Percentiles rank a stretch among this genome's conserved stretches.
Evolutionary conservation across 1,284 basidiomycete genomes (phyloP).

Genomic region (Malassezia sympodialis): DNA sequence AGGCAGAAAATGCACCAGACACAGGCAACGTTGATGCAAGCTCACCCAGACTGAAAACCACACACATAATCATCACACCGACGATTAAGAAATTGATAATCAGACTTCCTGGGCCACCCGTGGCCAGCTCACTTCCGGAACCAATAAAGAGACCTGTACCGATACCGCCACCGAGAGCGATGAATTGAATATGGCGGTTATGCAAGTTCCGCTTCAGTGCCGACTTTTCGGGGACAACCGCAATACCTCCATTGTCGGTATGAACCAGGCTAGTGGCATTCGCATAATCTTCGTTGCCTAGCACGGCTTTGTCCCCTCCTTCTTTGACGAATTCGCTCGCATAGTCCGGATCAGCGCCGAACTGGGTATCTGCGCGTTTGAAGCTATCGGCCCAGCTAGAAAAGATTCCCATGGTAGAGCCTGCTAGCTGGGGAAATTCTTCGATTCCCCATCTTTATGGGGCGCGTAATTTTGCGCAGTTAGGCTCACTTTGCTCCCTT

Average conservation of each 20-base stretch:
- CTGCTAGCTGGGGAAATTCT: neutral
- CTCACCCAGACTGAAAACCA: slow-evolving; percentile 46
- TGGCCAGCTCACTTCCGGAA: slow-evolving; percentile 50
- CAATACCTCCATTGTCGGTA: slow-evolving; percentile 9
- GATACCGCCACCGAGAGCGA: slow-evolving; percentile 54
- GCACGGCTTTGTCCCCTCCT: slow-evolving; percentile 7
- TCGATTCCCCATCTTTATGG: neutral
- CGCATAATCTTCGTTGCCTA: slow-evolving; percentile 13
- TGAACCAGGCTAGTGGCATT: slow-evolving; percentile 10
- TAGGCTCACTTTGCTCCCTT: neutral
- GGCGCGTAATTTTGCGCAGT: neutral
- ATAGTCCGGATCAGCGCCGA: slow-evolving; percentile 9
- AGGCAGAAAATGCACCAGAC: slow-evolving; percentile 36
- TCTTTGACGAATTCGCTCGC: neutral
- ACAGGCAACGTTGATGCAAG: slow-evolving; percentile 32
- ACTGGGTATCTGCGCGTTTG: slow-evolving; percentile 13
- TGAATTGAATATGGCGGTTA: slow-evolving; percentile 48
- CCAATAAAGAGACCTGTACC: slow-evolving; percentile 53
- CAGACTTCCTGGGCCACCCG: slow-evolving; percentile 51
- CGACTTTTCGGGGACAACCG: slow-evolving; percentile 13
- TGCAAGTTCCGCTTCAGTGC: slow-evolving; percentile 28
- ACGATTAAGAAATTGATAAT: slow-evolving; percentile 43
- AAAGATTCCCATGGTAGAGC: slow-evolving; percentile 2
- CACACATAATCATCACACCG: slow-evolving; percentile 45
- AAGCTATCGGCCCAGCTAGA: slow-evolving; percentile 19